A percentile compares a stretch with the other conserved stretches of the same genome.
These are phyloP conservation scores for Gastrodia elata DNA, from an alignment of 106 monocot genomes.

Conservation along the genomic window DNA sequence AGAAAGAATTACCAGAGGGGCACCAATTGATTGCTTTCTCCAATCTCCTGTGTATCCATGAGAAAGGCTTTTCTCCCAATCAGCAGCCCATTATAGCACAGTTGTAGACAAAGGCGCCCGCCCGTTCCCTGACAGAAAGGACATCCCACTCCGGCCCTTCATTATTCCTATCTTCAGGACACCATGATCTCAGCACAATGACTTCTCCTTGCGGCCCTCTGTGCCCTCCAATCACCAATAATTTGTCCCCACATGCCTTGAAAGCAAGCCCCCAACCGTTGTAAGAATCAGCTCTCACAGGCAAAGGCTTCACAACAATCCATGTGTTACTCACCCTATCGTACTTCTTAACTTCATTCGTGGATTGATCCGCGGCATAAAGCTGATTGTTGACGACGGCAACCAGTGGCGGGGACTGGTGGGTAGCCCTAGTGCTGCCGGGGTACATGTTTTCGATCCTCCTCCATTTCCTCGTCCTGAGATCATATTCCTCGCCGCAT, in stretches of 20 bases:
- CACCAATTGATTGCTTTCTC: not conserved
- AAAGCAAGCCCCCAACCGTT: constrained; percentile 94
- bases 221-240: constrained; percentile 72
- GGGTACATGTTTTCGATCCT: constrained; percentile 72
- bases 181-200: constrained; percentile 61
- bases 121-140: constrained; percentile 52
- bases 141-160: constrained; percentile 56
- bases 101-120: constrained; percentile 76
- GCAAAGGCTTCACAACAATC: constrained; percentile 56
- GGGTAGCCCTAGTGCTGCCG: constrained; percentile 43
- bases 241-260: constrained; percentile 62
- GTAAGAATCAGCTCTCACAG: constrained; percentile 70
- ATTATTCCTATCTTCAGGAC: constrained; percentile 42
- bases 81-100: constrained; percentile 94
- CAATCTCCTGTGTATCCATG: not conserved
- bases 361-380: constrained; percentile 60
- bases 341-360: constrained; percentile 74
- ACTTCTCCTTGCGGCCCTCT: constrained; percentile 57
- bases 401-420: constrained; percentile 74
- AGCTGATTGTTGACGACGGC: constrained; percentile 94
- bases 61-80: not conserved
- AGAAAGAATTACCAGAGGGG: not conserved
- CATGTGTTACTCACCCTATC: constrained; percentile 67
- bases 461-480: constrained; percentile 63
- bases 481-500: constrained; percentile 76